A percentile compares a stretch with the other conserved stretches of the same genome.
Conservation (phyloP, 441 rosid genomes). For the Biscutella laevigata region DNA sequence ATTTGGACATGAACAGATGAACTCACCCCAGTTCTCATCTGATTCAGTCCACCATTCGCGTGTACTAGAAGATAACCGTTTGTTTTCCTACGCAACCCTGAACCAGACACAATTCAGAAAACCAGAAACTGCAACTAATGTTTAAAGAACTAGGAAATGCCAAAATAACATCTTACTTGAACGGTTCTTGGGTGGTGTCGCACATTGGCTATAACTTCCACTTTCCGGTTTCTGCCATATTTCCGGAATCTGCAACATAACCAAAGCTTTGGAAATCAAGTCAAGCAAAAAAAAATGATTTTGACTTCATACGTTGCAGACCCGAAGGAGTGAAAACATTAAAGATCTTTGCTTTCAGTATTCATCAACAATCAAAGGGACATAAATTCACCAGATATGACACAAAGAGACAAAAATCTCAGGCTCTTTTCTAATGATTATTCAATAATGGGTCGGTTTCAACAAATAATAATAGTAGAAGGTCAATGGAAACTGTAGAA, state of each 20-base stretch:
- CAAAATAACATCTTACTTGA: conserved; percentile 33
- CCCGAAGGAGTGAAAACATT: neutral
- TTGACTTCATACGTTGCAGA: conserved; percentile 1
- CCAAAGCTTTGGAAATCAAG: neutral
- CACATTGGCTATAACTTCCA: conserved; percentile 48
- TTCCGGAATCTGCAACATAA: conserved; percentile 51
- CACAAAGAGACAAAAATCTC: conserved; percentile 7
- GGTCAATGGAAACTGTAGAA: conserved; percentile 15
- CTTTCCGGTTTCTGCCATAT: conserved; percentile 91
- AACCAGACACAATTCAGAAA: conserved; percentile 5
- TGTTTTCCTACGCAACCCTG: conserved; percentile 44
- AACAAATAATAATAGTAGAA: neutral
- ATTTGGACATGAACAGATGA: neutral
- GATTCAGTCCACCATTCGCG: conserved; percentile 96
- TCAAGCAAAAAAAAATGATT: neutral
- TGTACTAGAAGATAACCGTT: conserved; percentile 86
- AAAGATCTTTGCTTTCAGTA: neutral
- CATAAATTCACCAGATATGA: neutral
- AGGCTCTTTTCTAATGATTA: neutral
- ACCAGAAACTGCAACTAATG: neutral
- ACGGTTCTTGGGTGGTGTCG: conserved; percentile 45
- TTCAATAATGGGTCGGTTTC: conserved; percentile 4
- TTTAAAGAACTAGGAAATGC: neutral
- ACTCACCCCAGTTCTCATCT: conserved; percentile 95
- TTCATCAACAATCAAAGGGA: neutral